These are phyloP conservation scores for Fragaria ananassa DNA, from an alignment of 306 rosid species.

Conservation along the genomic window DNA sequence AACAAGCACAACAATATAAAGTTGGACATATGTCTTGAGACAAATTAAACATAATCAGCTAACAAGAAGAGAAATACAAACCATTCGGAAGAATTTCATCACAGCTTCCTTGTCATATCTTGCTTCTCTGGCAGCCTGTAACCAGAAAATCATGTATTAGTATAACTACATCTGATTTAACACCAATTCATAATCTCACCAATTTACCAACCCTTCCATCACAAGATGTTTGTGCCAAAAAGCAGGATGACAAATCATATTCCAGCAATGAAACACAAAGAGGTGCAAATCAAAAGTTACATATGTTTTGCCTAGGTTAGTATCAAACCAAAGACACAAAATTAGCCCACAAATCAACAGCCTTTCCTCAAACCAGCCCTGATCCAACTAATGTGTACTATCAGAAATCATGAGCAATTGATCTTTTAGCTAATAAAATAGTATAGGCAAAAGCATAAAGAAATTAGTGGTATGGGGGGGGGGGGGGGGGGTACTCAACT, in stretches of 20 bases:
- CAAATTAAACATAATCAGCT: neutral
- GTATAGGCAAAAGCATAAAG: neutral
- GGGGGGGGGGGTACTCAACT: neutral
- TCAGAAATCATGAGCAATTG: neutral
- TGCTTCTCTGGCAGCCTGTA: slow-evolving; percentile 94
- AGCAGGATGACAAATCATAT: neutral
- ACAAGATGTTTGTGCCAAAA: neutral
- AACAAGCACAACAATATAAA: slow-evolving; percentile 27
- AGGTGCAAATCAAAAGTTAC: neutral
- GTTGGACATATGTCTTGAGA: slow-evolving; percentile 13
- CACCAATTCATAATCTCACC: neutral
- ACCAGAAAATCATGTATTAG: slow-evolving; percentile 15
- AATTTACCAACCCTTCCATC: neutral
- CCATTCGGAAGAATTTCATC: slow-evolving; percentile 80
- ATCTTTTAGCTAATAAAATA: neutral
- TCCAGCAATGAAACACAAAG: neutral
- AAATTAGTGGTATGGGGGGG: neutral
- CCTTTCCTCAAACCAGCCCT: neutral
- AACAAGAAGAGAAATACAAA: slow-evolving; percentile 36
- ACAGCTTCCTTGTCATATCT: slow-evolving; percentile 95
- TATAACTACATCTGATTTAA: slow-evolving; percentile 5
- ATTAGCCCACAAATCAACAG: neutral
- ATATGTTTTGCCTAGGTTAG: neutral
- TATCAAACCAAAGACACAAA: neutral
- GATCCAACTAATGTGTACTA: neutral